Conservation (phyloP, 306 rosid genomes). For the Sindora glabra region DNA sequence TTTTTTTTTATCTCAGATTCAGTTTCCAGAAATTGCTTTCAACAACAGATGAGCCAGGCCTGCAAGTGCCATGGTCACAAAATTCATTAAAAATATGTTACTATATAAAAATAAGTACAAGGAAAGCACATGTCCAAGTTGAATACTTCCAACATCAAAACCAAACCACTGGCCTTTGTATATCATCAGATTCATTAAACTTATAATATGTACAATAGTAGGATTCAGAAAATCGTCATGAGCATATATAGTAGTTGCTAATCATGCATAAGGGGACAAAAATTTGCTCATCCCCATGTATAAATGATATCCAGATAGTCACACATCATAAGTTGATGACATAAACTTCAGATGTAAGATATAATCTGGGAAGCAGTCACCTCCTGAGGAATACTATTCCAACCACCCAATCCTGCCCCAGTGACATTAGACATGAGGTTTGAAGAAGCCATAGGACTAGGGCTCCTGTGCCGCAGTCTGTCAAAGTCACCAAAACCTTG, state of each 20-base stretch:
- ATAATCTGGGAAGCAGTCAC: conserved; percentile 28
- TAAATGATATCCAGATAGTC: no score
- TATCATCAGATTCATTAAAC: no score
- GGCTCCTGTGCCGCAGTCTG: conserved; percentile 93
- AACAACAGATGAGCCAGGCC: not conserved
- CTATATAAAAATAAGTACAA: not conserved
- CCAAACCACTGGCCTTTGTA: no score
- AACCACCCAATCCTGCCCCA: conserved; percentile 71
- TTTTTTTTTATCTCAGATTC: no score
- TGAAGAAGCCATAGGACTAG: conserved; percentile 99
- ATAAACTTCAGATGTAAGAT: not conserved
- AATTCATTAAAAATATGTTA: not conserved
- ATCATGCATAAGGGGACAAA: no score
- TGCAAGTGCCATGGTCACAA: no score
- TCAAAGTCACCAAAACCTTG: conserved; percentile 97
- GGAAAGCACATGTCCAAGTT: not conserved
- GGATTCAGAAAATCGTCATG: no score
- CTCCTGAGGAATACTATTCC: conserved; percentile 94
- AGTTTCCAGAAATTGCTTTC: not conserved
- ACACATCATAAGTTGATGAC: no score
- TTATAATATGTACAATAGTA: no score
- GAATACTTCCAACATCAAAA: not conserved
- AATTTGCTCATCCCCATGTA: no score
- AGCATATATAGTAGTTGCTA: no score
- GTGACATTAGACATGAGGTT: conserved; percentile 72